Conservation (phyloP, 2,329 filamentous ascomycete genomes). For the Bipolaris cookei region DNA sequence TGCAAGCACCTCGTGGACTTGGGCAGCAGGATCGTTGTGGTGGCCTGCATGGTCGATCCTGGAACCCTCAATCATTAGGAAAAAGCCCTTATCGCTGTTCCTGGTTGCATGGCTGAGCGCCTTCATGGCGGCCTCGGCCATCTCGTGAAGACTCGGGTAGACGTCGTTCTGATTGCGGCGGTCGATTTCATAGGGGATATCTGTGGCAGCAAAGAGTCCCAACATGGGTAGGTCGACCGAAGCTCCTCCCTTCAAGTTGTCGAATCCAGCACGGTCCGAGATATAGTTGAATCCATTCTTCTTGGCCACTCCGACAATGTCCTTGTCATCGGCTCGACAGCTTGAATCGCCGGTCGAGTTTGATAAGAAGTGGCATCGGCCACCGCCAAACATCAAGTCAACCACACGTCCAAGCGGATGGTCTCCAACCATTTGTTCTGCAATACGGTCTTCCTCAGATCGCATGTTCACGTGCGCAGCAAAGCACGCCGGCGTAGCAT, state of each 20-base stretch:
- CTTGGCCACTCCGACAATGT: constrained; percentile 75
- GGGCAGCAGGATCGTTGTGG: constrained; percentile 62
- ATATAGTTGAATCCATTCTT: constrained; percentile 83
- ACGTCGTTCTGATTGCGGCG: constrained; percentile 76
- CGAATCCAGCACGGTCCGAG: constrained; percentile 74
- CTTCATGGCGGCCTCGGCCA: constrained; percentile 81
- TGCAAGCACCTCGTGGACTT: constrained; percentile 84
- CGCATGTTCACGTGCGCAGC: constrained; percentile 83
- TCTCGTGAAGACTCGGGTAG: constrained; percentile 90
- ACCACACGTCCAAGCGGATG: constrained; percentile 86
- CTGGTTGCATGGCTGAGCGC: constrained; percentile 81
- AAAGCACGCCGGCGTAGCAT: constrained; percentile 96
- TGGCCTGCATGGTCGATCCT: constrained; percentile 92
- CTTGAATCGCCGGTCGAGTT: constrained; percentile 76
- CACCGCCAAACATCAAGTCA: constrained; percentile 91
- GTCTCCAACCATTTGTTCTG: constrained; percentile 87
- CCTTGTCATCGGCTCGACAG: constrained; percentile 78
- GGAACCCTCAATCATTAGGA: constrained; percentile 97
- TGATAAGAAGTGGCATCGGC: constrained; percentile 89
- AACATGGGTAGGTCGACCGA: constrained; percentile 78
- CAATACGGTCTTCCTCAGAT: constrained; percentile 85
- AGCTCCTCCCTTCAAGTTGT: constrained; percentile 71
- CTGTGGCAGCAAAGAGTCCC: constrained; percentile 79
- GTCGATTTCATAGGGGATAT: constrained; percentile 95
- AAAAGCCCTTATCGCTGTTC: constrained; percentile 90